Evolutionary conservation across 345 rosid species (phyloP), one percentile per base, ranked within the genome.

Genomic region (Citropsis articulata): DNA sequence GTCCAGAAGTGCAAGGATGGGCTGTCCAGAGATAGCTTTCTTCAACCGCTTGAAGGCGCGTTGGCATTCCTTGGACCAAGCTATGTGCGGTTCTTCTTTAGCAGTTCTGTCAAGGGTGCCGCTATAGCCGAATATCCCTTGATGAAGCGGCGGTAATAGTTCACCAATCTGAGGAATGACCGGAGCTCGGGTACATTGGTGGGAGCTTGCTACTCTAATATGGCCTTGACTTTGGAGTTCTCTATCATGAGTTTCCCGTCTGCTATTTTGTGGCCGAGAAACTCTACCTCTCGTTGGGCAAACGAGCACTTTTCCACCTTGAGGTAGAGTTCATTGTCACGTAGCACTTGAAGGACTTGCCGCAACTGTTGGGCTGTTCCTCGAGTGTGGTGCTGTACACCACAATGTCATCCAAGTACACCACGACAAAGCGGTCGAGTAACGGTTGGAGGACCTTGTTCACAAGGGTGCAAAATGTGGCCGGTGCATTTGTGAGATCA

Each of bases 1-100:
- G 4, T 42, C 36, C 7, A 0, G 0, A 42, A 42, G 0, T 0
- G 12, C 0, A 0, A 42, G 50, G 1, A 42, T 1, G 0, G 0
- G 50, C 0, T 42, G 0, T 0, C 2, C 0, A 0, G 4, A 42
- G 4, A 42, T 42, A 1, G 0, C 0, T 1, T 42, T 42, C 50
- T 12, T 42, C 2, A 42, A 42, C 4, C 0, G 0, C 3, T 42
- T 0, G 1, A 42, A 42, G 10, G 4, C 0, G 16, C 3, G 50
- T 3, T 12, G 16, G 4, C 10, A 12, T 2, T 42, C 4, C 0
- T 42, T 1, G 14, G 4, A 42, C 50, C 1, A 42, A 10, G 4
- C 1, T 0, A 42, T 1, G 4, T 2, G 9, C 13, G 0, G 2
- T 10, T 9, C 14, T 40, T 40, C 2, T 40, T 0, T 2, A 40